Evolutionary conservation across 108 stramenopile genomes (phyloP), one percentile per base, ranked within the genome.

Genomic region (Cyclostephanos tholiformis): DNA sequence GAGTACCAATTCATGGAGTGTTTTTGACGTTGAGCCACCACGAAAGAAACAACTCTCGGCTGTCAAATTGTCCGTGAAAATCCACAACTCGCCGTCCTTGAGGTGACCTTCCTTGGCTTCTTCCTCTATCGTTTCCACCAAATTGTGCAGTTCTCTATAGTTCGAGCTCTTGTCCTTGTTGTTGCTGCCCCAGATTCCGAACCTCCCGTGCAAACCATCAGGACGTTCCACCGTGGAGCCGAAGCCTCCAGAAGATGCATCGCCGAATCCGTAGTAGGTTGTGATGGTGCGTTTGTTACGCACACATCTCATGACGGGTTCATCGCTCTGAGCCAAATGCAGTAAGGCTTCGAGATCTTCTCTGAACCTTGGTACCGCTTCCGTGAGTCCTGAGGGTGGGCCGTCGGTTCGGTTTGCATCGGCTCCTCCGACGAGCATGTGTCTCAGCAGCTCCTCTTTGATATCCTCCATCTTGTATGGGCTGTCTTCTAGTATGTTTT

Each of bases 331-430:
- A 39, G 56, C 27, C 6, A 80, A 27, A 5, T 27, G 25, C 14
- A 14, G 8, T 4, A 84, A 25, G 2, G 80, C 79, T 7, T 38
- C 11, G 1, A 81, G 3, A 32, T 84, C 84, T 2, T 69, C 26
- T 23, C 17, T 49, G 12, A 84, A 58, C 6, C 84, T 25, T 2
- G 69, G 70, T 2, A 79, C 83, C 17, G 50, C 65, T 10, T 12
- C 8, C 12, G 80, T 68, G 49, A 10, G 1, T 14, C 67, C 84
- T 23, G 55, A 30, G 4, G 17, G 23, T 44, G 69, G 69, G 22
- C 43, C 68, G n/a, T 63, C 36, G 36, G 52, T 36, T 36, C 36
- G 36, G 36, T 6, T 6, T 6, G 36, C 36, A 6, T 36, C 36
- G 36, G 6, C 36, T 36, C 36, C 36, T 36, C 36, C 36, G 12